Evolutionary conservation across 2,329 filamentous ascomycete species (phyloP), one percentile per base, ranked within the genome.

Genomic region (Coniochaeta prunicola): DNA sequence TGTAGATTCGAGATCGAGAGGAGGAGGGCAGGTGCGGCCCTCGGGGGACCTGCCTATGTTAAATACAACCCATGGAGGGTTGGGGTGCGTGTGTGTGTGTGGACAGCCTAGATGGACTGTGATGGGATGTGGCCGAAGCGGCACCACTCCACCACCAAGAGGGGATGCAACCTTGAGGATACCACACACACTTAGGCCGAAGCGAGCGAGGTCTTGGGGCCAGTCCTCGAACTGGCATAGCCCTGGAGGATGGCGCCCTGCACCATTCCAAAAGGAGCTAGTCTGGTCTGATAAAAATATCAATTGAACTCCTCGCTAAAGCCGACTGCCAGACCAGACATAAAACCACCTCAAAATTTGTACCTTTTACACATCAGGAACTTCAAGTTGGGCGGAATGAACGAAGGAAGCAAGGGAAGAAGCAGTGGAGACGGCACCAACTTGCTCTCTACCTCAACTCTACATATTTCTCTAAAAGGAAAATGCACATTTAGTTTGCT

Each of bases 11-110:
- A 62, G 61, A 59, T 65, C 63, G 64, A 68, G 67, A 64, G 59
- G 66, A 64, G 61, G 62, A 66, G 66, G 65, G 68, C 65, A 65
- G 65, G 63, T 30, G 60, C 61, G 63, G 62, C 59, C 48, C 59
- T 61, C 67, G 66, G 69, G 71, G 71, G 64, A 65, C 63, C 60
- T 60, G 59, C 62, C 66, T n/a, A 60, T 65, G 67, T 71, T 72
- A 69, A 69, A 68, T 68, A 68, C 56, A 62, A 34, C 53, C 53
- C 17, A 31, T 53, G n/a, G 48, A 21, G 26, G 21, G 30, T n/a
- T 9, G 17, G 48, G 30, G 48, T 53, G 21, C n/a, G 24, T 33
- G n/a, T n/a, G n/a, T n/a, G n/a, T n/a, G n/a, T n/a, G n/a, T n/a
- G n/a, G n/a, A n/a, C n/a, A n/a, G n/a, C n/a, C n/a, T n/a, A n/a